Conservation (phyloP, 2,329 filamentous ascomycete species). For the Gaeumannomyces sp. region DNA sequence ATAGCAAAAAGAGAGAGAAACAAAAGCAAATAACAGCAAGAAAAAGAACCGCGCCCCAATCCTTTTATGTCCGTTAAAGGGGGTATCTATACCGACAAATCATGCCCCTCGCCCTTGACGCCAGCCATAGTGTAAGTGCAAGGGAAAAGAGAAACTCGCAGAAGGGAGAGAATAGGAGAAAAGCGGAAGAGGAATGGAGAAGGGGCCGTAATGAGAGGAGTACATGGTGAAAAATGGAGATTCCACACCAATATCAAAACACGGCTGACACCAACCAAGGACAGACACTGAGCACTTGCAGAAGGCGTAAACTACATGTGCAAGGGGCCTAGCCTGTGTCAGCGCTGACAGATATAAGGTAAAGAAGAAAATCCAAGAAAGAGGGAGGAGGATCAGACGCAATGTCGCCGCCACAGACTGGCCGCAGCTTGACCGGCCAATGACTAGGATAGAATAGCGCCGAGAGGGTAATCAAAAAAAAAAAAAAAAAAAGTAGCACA, state of each 20-base stretch:
- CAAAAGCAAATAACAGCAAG: constrained; percentile 4
- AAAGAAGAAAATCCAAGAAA: background rate
- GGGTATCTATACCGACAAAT: constrained; percentile 4
- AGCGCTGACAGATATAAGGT: background rate
- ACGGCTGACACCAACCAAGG: background rate
- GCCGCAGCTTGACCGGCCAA: background rate
- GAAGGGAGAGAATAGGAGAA: background rate
- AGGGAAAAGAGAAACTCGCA: background rate
- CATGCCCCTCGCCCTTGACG: constrained; percentile 2
- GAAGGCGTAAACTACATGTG: background rate
- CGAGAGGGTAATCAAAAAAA: too few relatives aligned
- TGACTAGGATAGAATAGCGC: background rate
- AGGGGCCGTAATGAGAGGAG: background rate
- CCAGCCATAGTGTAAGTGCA: background rate
- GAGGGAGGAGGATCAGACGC: background rate
- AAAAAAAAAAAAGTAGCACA: background rate
- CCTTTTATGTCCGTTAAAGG: background rate
- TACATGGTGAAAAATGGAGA: background rate
- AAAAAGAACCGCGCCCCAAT: background rate
- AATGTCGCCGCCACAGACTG: background rate
- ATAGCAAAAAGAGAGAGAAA: background rate
- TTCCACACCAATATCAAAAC: background rate
- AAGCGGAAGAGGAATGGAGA: background rate
- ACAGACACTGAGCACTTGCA: background rate
- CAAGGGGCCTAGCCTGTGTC: background rate